Evolutionary conservation across 2,329 filamentous ascomycete species (phyloP), one percentile per base, ranked within the genome.

Genomic region (Aotearoamyces nothofagi): DNA sequence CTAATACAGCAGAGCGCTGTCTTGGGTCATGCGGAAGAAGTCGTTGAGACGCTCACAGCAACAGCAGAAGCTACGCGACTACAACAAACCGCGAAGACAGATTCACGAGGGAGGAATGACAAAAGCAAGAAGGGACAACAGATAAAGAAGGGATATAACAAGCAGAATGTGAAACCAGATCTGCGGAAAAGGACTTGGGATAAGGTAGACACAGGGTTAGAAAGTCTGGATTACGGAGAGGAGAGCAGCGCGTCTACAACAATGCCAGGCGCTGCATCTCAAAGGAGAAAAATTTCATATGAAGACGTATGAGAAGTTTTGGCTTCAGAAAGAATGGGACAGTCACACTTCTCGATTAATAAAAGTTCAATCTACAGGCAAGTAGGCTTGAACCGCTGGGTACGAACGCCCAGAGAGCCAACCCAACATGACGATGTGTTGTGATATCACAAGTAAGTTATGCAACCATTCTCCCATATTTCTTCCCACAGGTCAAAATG

Each of bases 111-210:
- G 12, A 5, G 15, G 3, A 28, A 12, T 12, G 11, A 30, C 15
- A 31, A 31, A 15, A 15, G 15, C 12, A 22, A 22, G 13, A 27
- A 25, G 24, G 37, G 37, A 9, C 29, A 39, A 15, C 25, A 25
- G 30, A 38, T 36, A 26, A 33, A 45, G 27, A 41, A 41, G 22
- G 41, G 47, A 7, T 47, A 34, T 30, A 56, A 47, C 38, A 52
- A 52, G 39, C 51, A 55, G 28, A 52, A 49, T 15, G 46, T 54
- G 29, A 73, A 73, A 42, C 66, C 66, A 2, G 71, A 77, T 42
- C 45, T 77, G 36, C 61, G 71, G 26, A 77, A 77, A 53, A 61
- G 71, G 22, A 77, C 71, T 0, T 77, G 71, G 71, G 71, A 77
- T 39, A 56, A 72, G 11, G 71, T 77, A 5, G 72, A 73, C 32